These are phyloP conservation scores for Pistacia integerrima DNA, from an alignment of 345 rosid species.

Conservation along the genomic window DNA sequence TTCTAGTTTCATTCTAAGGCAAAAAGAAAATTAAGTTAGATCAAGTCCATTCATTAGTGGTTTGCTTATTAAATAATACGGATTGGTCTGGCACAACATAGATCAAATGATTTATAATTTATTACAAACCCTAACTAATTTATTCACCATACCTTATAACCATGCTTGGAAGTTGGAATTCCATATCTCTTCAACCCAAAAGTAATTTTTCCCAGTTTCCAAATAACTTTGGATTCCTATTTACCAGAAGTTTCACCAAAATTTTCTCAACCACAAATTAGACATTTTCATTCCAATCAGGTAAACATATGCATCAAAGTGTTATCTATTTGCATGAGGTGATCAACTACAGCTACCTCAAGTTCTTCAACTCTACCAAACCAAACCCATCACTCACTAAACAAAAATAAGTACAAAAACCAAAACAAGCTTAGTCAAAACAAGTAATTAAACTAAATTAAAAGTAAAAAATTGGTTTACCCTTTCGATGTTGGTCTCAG, in stretches of 20 bases:
- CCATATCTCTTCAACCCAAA: not conserved
- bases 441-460: not conserved
- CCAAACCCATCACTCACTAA: not conserved
- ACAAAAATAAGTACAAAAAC: not conserved
- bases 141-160: not conserved
- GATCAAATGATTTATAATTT: not conserved
- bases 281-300: not conserved
- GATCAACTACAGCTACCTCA: not conserved
- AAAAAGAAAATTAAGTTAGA: too few relatives aligned
- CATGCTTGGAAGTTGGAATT: not conserved
- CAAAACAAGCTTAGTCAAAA: not conserved
- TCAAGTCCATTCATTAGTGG: not conserved
- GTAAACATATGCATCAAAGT: not conserved
- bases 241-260: not conserved
- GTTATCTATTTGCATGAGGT: not conserved
- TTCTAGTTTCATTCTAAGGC: too few relatives aligned
- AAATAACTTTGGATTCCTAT: not conserved
- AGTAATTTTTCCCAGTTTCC: not conserved
- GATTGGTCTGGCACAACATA: not conserved
- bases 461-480: constrained; percentile 24
- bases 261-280: not conserved
- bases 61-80: not conserved
- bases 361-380: constrained; percentile 2
- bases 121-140: not conserved
- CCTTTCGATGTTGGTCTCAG: constrained; percentile 77